phyloP scores from a whole-genome alignment of 352 stramenopile species.

The Phytophthora pluvialis region DNA sequence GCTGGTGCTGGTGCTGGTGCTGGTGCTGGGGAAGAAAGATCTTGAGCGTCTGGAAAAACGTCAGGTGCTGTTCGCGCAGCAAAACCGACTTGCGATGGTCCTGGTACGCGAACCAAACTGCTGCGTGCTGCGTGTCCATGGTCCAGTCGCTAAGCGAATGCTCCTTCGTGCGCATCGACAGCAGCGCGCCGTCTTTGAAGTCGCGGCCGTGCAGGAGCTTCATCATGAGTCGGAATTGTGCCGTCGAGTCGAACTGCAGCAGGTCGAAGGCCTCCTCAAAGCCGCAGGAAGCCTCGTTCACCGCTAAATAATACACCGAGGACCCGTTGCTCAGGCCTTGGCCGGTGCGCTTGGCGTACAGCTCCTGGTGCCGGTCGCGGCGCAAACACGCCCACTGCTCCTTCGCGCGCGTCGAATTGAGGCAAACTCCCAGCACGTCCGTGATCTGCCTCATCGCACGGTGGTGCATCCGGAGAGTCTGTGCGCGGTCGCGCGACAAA shows the following conservation, averaged over 20 bases:
- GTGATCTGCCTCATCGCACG: slow-evolving; percentile 70
- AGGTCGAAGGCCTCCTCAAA: slow-evolving; percentile 70
- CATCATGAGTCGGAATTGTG: slow-evolving; percentile 68
- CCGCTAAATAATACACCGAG: slow-evolving; percentile 55
- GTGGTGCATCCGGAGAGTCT: slow-evolving; percentile 64
- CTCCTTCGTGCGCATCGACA: slow-evolving; percentile 45
- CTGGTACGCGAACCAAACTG: slow-evolving; percentile 68
- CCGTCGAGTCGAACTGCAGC: slow-evolving; percentile 60
- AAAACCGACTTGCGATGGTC: slow-evolving; percentile 57
- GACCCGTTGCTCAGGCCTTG: slow-evolving; percentile 34
- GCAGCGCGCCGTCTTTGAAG: slow-evolving; percentile 60
- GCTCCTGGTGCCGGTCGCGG: slow-evolving; percentile 55
- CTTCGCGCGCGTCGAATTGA: slow-evolving; percentile 61
- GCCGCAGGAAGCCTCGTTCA: slow-evolving; percentile 62
- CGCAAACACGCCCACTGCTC: slow-evolving; percentile 63
- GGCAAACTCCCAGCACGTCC: slow-evolving; percentile 55
- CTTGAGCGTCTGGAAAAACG: slow-evolving; percentile 73
- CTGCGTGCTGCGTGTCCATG: slow-evolving; percentile 57
- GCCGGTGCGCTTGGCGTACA: slow-evolving; percentile 57
- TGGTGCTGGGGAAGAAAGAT: slow-evolving; percentile 57
- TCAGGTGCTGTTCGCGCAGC: slow-evolving; percentile 58
- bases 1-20: no score
- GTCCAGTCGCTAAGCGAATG: slow-evolving; percentile 44
- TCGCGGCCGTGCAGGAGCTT: slow-evolving; percentile 61
- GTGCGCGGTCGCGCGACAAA: slow-evolving; percentile 56